Base-by-base conservation (phyloP, 2,329 filamentous ascomycete species). In the Sarocladium brachiariae region DNA sequence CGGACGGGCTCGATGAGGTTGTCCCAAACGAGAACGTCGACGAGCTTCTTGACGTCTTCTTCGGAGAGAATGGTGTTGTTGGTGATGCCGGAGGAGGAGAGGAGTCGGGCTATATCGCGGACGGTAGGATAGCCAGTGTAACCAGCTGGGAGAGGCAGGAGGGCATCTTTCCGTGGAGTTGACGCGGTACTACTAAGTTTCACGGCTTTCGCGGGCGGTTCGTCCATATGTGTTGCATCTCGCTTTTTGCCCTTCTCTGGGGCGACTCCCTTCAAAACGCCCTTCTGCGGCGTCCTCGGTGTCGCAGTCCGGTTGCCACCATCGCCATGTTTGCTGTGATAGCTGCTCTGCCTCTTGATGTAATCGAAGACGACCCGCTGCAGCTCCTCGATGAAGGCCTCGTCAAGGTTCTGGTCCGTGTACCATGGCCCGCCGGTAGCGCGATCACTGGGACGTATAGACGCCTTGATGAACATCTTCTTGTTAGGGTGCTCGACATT, bases 351-450 rank as follows among this genome's bases (percentile, higher is more conserved):
- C 10, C 73, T 73, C 59, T 85, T 83, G 54, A 96, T 81, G 54
- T 82, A 84, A 56, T 85, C 80, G 58, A 89, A 87, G 49, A 95
- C 80, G 53, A 87, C 78, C 18, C 80, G 77, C 54, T 87, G 81
- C 47, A 96, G 74, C 37, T 82, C 81, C 51, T 87, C 83, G 59
- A 97, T 91, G 64, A 99, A 89, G 52, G 86, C 87, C 56, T 87
- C 84, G 67, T 99, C 93, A 11, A 97, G 78, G 56, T 91, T 87
- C 49, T 89, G 88, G 55, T 96, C 90, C 7, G 88, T 91, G 66
- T 93, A 96, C 89, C 92, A 99, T 8, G 89, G 87, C 2, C 93
- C 93, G 45, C 93, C 93, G 0, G 90, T 95, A 43, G 95, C 88
- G 54, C 93, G 87, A 55, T 96, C 91, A 50, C 86, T 89, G 0